phyloP scores from a whole-genome alignment of 2,329 filamentous ascomycete species.

The Dothidotthia symphoricarpi region DNA sequence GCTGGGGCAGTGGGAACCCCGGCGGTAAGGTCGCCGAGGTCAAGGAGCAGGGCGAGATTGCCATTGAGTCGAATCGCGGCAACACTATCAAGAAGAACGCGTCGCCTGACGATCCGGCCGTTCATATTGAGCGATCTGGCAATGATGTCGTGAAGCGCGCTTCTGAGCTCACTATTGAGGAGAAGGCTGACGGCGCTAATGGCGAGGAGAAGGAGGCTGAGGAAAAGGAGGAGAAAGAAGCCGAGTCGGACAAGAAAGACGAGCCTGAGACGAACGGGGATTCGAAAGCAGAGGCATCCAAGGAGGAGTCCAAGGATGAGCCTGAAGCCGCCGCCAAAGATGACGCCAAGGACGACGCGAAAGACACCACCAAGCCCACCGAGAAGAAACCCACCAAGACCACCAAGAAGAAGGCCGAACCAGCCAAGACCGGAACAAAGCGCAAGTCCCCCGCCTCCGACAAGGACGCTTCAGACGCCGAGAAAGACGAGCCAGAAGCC shows the following conservation, averaged over 20 bases:
- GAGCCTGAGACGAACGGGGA: constrained; percentile 37
- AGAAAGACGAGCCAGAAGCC: constrained; percentile 24
- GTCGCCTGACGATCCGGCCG: constrained; percentile 59
- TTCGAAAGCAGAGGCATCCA: constrained; percentile 22
- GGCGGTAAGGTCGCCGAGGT: constrained; percentile 58
- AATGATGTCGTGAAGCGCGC: constrained; percentile 66
- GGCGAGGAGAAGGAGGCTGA: constrained; percentile 35
- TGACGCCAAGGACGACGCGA: constrained; percentile 11
- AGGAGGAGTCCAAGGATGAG: constrained; percentile 15
- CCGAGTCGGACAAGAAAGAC: constrained; percentile 39
- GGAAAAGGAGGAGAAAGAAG: constrained; percentile 30
- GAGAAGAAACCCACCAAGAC: constrained; percentile 29
- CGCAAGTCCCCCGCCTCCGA: constrained; percentile 31
- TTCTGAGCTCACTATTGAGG: constrained; percentile 58
- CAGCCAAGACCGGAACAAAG: constrained; percentile 36
- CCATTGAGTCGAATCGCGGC: constrained; percentile 60
- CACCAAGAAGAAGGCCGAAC: constrained; percentile 30
- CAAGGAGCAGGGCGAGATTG: constrained; percentile 58
- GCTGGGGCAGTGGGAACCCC: constrained; percentile 57
- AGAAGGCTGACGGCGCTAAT: constrained; percentile 43
- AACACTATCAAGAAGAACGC: constrained; percentile 66
- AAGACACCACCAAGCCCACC: constrained; percentile 2
- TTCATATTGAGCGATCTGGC: constrained; percentile 58
- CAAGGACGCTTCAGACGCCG: constrained; percentile 15
- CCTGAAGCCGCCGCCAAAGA: constrained; percentile 5